Evolutionary conservation across 2,329 filamentous ascomycete species (phyloP), one percentile per base, ranked within the genome.

Genomic region (Nemania bipapillata): DNA sequence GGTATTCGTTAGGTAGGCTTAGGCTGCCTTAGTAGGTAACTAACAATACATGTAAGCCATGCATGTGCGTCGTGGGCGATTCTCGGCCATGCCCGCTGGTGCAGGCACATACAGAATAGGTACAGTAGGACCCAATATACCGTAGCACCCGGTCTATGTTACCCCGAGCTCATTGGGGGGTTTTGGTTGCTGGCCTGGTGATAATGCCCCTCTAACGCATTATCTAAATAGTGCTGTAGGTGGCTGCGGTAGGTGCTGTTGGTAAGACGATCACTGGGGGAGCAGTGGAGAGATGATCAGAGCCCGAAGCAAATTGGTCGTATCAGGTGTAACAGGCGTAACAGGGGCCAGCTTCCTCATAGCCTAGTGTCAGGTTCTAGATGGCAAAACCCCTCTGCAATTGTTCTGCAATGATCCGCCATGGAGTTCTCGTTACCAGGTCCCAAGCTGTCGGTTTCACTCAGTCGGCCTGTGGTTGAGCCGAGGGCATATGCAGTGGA

Each of bases 381-480:
- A 57, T 22, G 49, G 40, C 47, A 60, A 60, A 50, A 49, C 6
- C 6, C 60, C 32, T 42, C 32, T 59, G 59, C 40, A 63, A 64
- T 58, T 53, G 24, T 28, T 63, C 57, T 55, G 17, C 55, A 47
- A 30, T 35, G 59, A 57, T 37, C 47, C 63, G 57, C 66, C 53
- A 56, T 53, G 11, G 40, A 60, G 49, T 61, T 57, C 53, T 64
- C 54, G 61, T 71, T 67, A 66, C 69, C 67, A 63, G 37, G 62
- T 65, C 54, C 70, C 67, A 70, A 70, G 62, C 68, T 71, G 68
- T 71, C 70, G 70, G 70, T 69, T 69, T 64, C 64, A 69, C 45
- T 58, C 66, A 63, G 63, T 20, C 52, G 66, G 69, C 24, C 45
- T 66, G 55, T 69, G 50, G 50, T 69, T 60, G 42, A 57, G 69